These are phyloP conservation scores for Ascosphaera apis DNA, from an alignment of 2,329 filamentous ascomycete species.

Conservation along the genomic window DNA sequence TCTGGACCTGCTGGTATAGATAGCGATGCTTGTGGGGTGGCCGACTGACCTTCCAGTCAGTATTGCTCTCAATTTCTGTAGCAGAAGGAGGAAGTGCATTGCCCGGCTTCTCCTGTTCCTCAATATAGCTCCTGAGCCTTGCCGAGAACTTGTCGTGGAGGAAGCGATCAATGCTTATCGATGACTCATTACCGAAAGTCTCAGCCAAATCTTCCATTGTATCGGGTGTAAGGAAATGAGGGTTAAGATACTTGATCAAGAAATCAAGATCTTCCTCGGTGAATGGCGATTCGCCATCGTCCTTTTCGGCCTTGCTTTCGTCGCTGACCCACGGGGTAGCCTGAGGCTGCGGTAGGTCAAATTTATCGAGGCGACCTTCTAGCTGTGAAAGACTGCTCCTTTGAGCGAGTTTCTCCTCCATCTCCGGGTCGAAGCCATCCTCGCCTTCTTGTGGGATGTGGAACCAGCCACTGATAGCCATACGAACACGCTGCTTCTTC, in stretches of 20 bases:
- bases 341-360: constrained; percentile 52
- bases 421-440: constrained; percentile 67
- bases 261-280: constrained; percentile 70
- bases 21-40: constrained; percentile 94
- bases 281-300: constrained; percentile 33
- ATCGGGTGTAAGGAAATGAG: constrained; percentile 78
- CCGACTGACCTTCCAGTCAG: constrained; percentile 50
- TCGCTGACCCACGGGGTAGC: constrained; percentile 22
- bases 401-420: constrained; percentile 70
- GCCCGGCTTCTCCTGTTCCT: constrained; percentile 33
- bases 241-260: constrained; percentile 69
- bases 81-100: constrained; percentile 22
- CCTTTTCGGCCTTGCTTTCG: constrained; percentile 20
- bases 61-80: constrained; percentile 33
- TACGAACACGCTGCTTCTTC: constrained; percentile 44
- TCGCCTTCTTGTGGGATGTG: constrained; percentile 92
- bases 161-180: constrained; percentile 59
- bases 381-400: constrained; percentile 84
- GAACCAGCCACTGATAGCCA: constrained; percentile 98
- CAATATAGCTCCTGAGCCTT: constrained; percentile 47
- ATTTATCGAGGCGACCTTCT: constrained; percentile 72
- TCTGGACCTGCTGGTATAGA: constrained; percentile 44
- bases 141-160: constrained; percentile 55
- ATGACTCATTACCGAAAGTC: constrained; percentile 62
- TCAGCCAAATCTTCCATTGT: constrained; percentile 62